Base-by-base conservation (phyloP, 2,329 filamentous ascomycete genomes). In the Cladophialophora psammophila region DNA sequence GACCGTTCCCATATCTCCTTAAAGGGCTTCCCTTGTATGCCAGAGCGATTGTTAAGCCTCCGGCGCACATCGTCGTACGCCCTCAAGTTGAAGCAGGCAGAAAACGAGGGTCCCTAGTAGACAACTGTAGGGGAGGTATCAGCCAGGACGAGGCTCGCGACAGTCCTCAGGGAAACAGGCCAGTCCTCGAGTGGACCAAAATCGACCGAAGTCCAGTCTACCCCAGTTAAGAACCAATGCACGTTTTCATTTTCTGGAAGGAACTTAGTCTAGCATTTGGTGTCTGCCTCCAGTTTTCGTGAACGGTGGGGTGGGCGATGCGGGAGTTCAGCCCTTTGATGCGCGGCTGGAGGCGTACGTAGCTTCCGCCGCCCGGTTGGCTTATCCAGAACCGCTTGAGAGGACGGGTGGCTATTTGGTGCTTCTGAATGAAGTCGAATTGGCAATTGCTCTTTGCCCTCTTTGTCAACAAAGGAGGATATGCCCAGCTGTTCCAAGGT, bases 141-240 rank as follows among this genome's bases (percentile, higher is more conserved):
- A 18, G 80, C 78, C 53, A 84, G 76, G 13, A 82, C 76, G 65
- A 83, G 78, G 45, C 79, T 78, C 60, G 81, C 80, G 4, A 77
- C 77, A 63, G 84, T 80, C 38, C 83, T 81, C 26, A 86, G 79
- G 26, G 81, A 77, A 5, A 76, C 59, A n/a, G 81, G 77, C 84
- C 85, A 87, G 60, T 72, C 73, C 2, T 76, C 69, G 74, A 86
- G 80, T 1, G 80, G 79, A 0, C 85, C 85, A 0, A 86, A 74
- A 2, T 81, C 78, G 0, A 83, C 85, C 12, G 73, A 73, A 3
- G 76, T 75, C 84, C 84, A 86, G 70, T 85, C 78, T 15, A 84
- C 73, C 26, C 73, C 79, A 32, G 82, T 78, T 56, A 83, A 69
- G 58, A 80, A 78, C 9, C 64, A 63, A 20, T 67, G 53, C 20